These are phyloP conservation scores for Canariomyces notabilis DNA, from an alignment of 2,329 filamentous ascomycete species.

Conservation along the genomic window DNA sequence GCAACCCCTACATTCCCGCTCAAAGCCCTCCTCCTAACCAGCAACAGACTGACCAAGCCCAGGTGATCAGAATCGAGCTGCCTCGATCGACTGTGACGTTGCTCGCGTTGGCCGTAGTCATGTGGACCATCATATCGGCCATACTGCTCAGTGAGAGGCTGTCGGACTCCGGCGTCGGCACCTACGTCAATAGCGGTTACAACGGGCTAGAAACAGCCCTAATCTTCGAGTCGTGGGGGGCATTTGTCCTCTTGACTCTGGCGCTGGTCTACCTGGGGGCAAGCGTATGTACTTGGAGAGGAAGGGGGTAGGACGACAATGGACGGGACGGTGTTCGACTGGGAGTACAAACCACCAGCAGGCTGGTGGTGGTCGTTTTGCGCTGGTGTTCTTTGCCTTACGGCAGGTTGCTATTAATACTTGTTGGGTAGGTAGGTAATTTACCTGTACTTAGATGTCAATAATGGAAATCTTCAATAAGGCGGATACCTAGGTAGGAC, in stretches of 20 bases:
- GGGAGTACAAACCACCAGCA: no score
- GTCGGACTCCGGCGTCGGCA: conserved; percentile 5
- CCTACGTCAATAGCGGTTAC: conserved; percentile 9
- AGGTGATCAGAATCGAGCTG: not conserved
- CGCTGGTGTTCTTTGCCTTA: no score
- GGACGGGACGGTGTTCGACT: no score
- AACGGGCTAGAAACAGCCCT: conserved; percentile 9
- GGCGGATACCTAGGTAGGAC: no score
- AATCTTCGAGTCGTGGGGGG: conserved; percentile 9
- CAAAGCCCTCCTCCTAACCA: no score
- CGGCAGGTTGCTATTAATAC: no score
- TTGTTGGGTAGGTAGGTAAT: no score
- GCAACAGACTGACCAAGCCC: not conserved
- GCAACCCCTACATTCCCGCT: no score
- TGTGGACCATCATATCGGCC: conserved; percentile 4
- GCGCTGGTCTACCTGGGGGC: not conserved
- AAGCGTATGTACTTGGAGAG: not conserved
- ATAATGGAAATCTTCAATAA: no score
- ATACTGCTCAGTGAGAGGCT: conserved; percentile 14
- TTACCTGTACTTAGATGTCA: no score
- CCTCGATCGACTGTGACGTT: not conserved
- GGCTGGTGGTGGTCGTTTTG: no score
- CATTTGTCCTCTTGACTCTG: not conserved
- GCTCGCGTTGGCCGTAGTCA: not conserved
- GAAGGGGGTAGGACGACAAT: no score